Base-by-base conservation (phyloP, 1,139 yeast species). In the Candida freyschussii region DNA sequence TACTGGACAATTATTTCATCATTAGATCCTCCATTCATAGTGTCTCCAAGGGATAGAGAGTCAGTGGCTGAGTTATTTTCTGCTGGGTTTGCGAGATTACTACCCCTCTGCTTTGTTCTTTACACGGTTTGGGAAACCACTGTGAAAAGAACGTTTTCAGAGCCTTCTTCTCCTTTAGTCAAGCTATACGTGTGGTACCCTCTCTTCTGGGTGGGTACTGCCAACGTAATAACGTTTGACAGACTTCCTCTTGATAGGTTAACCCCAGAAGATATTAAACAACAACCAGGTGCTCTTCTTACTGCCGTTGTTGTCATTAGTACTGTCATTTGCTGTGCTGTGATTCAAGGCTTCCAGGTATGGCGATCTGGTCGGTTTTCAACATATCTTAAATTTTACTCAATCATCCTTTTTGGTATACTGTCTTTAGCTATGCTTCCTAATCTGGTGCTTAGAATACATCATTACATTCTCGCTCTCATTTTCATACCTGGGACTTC, bases 211-310 rank as follows among this genome's bases (percentile, higher is more conserved):
- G 50, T 84, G 3, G 96, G 96, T 1, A 69, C 84, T 25, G 65
- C 87, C 49, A 89, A 89, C 53, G 87, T 87, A 56, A 71, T 85
- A 49, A 86, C 95, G 0, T 87, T 89, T 59, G 96, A 86, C 50
- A 63, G 89, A 41, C 60, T 91, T 13, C 96, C 96, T 0, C 78
- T 89, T 10, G 97, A 91, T 52, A 64, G 98, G 37, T 63, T 91
- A 28, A 82, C 93, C 0, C 49, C 75, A 3, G 60, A 64, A 7
- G 97, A 89, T 53, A 62, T 91, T 24, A 72, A 68, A 43, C 70
- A 72, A 22, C 89, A 81, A 55, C 77, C 89, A 0, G 96, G 95
- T 0, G 87, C 95, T 0, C 55, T 83, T 34, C 40, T 75, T 0
- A 84, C 95, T 0, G 76, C 85, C 0, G 44, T 70, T 1, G 56